These are phyloP conservation scores for Phanerochaete carnosa DNA, from an alignment of 768 basidiomycete species.

Conservation along the genomic window DNA sequence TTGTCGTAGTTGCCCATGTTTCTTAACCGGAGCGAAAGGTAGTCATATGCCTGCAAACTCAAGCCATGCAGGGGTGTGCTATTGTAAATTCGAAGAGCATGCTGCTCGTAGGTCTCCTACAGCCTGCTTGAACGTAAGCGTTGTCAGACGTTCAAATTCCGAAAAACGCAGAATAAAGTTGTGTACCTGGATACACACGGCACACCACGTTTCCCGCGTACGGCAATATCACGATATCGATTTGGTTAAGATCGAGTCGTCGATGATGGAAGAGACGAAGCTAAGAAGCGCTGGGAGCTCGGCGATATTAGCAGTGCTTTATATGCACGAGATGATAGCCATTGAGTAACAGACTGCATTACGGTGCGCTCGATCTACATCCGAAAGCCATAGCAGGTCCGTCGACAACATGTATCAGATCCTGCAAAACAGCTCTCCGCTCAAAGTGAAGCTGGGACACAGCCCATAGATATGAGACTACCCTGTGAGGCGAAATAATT, in stretches of 20 bases:
- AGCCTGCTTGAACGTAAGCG: too few relatives aligned
- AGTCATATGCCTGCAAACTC: too few relatives aligned
- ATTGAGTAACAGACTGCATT: too few relatives aligned
- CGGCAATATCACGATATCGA: background rate
- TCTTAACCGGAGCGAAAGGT: too few relatives aligned
- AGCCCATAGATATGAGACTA: conserved; percentile 11
- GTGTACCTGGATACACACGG: background rate
- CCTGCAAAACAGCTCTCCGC: background rate
- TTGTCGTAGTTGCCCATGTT: too few relatives aligned
- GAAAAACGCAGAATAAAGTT: background rate
- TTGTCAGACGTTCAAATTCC: background rate
- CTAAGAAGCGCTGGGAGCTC: too few relatives aligned
- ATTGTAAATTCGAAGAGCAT: too few relatives aligned
- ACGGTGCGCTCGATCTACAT: too few relatives aligned
- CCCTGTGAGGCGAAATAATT: background rate
- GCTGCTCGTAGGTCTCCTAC: too few relatives aligned
- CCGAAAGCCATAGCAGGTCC: background rate
- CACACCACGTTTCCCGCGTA: background rate
- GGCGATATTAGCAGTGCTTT: too few relatives aligned
- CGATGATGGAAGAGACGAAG: background rate
- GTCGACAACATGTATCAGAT: background rate
- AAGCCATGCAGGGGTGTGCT: too few relatives aligned
- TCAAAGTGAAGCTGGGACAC: conserved; percentile 7
- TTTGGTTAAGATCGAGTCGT: background rate
- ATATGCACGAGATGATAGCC: too few relatives aligned